phyloP scores from a whole-genome alignment of 2,329 filamentous ascomycete genomes.

The Calonectria crousiana region DNA sequence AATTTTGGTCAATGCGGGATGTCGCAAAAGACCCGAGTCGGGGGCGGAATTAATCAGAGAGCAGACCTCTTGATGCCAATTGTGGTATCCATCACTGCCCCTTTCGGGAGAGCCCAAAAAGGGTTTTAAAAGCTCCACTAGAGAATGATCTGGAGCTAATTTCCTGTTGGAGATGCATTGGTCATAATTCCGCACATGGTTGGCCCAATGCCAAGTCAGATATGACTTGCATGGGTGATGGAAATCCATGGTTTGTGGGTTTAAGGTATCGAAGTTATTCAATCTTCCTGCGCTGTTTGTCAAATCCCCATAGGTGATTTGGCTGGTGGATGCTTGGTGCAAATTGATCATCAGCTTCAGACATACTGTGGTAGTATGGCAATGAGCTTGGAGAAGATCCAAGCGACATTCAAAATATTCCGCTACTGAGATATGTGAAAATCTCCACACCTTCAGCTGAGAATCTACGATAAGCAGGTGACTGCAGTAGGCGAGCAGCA shows the following conservation, averaged over 20 bases:
- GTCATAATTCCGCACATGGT: neutral
- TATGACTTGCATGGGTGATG: neutral
- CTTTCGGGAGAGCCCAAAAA: neutral
- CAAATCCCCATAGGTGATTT: neutral
- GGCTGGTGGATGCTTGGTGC: neutral
- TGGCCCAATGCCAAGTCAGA: neutral
- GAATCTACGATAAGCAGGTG: neutral
- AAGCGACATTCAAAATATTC: neutral
- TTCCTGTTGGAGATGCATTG: neutral
- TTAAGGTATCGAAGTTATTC: neutral
- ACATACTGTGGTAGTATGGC: neutral
- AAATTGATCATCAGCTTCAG: neutral
- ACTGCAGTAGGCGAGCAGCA: neutral
- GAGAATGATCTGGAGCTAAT: neutral
- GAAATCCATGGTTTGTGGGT: neutral
- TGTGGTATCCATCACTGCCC: neutral
- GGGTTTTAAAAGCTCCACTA: neutral
- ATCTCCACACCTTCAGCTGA: neutral
- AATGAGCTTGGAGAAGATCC: neutral
- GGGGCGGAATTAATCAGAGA: neutral
- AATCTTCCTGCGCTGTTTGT: no score
- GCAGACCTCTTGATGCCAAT: neutral
- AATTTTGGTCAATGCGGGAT: rapidly evolving
- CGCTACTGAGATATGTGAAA: neutral
- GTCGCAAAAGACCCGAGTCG: neutral